Evolutionary conservation across 768 basidiomycete genomes (phyloP), one percentile per base, ranked within the genome.

Genomic region (Hydnum rufescens): DNA sequence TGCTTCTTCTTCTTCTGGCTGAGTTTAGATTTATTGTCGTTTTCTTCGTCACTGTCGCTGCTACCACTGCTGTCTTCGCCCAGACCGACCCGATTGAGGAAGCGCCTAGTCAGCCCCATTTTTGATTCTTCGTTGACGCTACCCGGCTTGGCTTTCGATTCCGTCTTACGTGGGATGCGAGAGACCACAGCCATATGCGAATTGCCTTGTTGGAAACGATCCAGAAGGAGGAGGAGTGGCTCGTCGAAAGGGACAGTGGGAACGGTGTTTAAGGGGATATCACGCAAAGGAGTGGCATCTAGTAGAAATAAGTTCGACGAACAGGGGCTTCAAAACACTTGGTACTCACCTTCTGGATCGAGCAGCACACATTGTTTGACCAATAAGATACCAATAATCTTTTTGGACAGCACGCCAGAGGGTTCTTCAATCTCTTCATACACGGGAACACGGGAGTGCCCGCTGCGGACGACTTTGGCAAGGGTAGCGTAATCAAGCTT

Each of bases 151-250:
- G 19, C 53, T 30, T 65, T 60, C 18, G 60, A 55, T 43, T 60
- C 78, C 50, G 78, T 79, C 19, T 57, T 49, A 6, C 53, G 47
- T 16, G 57, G 56, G 58, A 82, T 76, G 43, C 84, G 76, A 56
- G 78, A 78, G 51, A 90, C 85, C 58, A 92, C 82, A 22, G 88
- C 88, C 76, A 93, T 90, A 62, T 93, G 88, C 39, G 82, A 85
- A 29, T 85, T 73, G 3, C 86, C 88, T 60, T 88, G 86, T 63
- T 90, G 87, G 64, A 92, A 92, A 55, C 72, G 80, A 63, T 90
- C 87, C 30, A 92, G 70, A 55, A 89, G 84, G 25, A 82, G 78
- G 13, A 90, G 72, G 0, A 93, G 69, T 23, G 87, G 74, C 64
- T 88, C 84, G 59, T 92, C 87, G 42, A 78, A 80, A 2, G 87